These are phyloP conservation scores for Noccaea caerulescens DNA, from an alignment of 345 rosid genomes.

Conservation along the genomic window DNA sequence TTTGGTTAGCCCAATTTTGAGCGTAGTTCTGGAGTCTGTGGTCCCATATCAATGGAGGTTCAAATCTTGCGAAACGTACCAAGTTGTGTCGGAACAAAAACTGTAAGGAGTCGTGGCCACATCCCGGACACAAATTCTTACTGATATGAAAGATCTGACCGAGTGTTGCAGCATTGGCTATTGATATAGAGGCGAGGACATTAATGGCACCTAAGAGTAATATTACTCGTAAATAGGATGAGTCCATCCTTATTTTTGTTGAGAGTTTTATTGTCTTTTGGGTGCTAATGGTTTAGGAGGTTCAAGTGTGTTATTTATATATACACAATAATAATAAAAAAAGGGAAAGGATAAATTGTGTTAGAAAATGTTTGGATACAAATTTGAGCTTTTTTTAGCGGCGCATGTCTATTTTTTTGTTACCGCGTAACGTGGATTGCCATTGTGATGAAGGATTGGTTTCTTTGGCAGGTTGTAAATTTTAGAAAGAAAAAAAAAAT, in stretches of 20 bases:
- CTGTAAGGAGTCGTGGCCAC: conserved; percentile 71
- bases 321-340: background rate
- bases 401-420: conserved; percentile 12
- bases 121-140: conserved; percentile 67
- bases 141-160: conserved; percentile 51
- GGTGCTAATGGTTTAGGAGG: conserved; percentile 36
- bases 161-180: conserved; percentile 29
- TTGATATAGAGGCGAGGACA: conserved; percentile 33
- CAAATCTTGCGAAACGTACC: conserved; percentile 67
- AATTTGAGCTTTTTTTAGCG: conserved; percentile 29
- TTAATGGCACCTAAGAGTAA: conserved; percentile 41
- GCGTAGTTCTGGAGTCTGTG: conserved; percentile 70
- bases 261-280: conserved; percentile 25
- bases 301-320: conserved; percentile 32
- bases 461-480: conserved; percentile 23
- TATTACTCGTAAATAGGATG: conserved; percentile 38
- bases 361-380: conserved; percentile 31
- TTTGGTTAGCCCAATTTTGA: conserved; percentile 74
- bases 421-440: conserved; percentile 37
- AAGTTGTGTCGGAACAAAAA: conserved; percentile 72
- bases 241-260: conserved; percentile 44
- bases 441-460: conserved; percentile 5
- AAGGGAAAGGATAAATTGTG: conserved; percentile 6
- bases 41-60: conserved; percentile 77
- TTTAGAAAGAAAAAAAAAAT: background rate